Base-by-base conservation (phyloP, 108 stramenopile species). In the Aurantiochytrium sp. region DNA sequence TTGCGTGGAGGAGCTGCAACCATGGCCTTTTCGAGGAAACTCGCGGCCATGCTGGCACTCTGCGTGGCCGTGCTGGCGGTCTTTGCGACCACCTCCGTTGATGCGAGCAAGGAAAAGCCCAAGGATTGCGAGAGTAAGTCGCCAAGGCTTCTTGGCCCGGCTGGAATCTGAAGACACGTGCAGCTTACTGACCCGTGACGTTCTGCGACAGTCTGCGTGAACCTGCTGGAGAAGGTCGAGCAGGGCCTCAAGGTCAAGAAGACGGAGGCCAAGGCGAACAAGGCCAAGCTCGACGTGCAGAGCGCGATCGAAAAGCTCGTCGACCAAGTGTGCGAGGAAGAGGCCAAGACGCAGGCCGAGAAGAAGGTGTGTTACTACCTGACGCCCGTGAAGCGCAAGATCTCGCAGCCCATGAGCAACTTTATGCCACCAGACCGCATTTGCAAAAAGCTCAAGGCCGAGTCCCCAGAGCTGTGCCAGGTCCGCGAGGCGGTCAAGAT, bases 331-430 rank as follows among this genome's bases (percentile, higher is more conserved):
- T 31, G 88, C 1, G 69, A 89, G 19, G 90, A 93, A 39, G 73
- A 34, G 15, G 59, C 30, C 2, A 81, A 41, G 19, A 48, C 73
- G 6, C 73, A 81, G 24, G 45, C 73, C n/a, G 97, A 99, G 91
- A 95, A 94, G 90, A 99, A 98, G 91, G 96, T 99, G 87, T 99
- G 99, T 89, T 99, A 99, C 91, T 98, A 96, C 93, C 93, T 99
- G 87, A 93, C 95, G 89, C 98, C 99, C 52, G 97, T 99, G 92
- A 98, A 98, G 91, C 81, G 88, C 5, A 97, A 96, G 87, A 89
- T 96, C 31, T 96, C 95, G 87, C 89, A 96, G 88, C 92, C 95
- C 55, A 95, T 96, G 85, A 95, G 93, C 87, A 95, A 96, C 90
- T 81, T 85, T 68, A 96, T 96, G 87, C 95, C 96, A 6, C 95